Evolutionary conservation across 2,329 filamentous ascomycete species (phyloP).

Genomic region (Pseudogymnoascus sp.): DNA sequence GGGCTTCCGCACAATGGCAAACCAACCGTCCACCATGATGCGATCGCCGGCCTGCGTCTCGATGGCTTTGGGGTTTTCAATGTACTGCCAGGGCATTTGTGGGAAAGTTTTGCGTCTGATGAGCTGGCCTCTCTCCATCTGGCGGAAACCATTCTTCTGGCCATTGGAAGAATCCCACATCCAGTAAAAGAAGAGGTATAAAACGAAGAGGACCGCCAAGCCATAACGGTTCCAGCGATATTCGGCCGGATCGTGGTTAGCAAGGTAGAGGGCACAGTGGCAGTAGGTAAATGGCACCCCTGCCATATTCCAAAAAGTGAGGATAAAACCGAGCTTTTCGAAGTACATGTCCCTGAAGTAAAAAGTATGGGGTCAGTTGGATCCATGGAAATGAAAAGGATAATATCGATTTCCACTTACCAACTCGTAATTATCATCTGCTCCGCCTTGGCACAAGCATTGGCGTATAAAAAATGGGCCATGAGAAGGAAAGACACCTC

Average conservation of each 20-base stretch:
- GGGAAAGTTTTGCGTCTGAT: conserved; percentile 74
- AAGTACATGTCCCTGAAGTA: conserved; percentile 69
- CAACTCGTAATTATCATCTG: conserved; percentile 85
- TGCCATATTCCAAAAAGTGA: conserved; percentile 95
- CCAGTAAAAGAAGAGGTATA: conserved; percentile 82
- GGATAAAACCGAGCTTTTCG: conserved; percentile 96
- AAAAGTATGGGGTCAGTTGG: no score
- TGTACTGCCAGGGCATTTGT: conserved; percentile 78
- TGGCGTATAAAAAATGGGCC: conserved; percentile 87
- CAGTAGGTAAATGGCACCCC: conserved; percentile 88
- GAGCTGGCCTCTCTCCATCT: conserved; percentile 64
- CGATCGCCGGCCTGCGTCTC: conserved; percentile 57
- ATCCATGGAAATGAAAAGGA: no score
- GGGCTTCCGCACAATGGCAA: conserved; percentile 68
- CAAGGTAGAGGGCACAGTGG: conserved; percentile 85
- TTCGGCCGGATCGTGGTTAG: conserved; percentile 68
- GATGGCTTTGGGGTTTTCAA: conserved; percentile 75
- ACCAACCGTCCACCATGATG: conserved; percentile 81
- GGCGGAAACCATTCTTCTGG: conserved; percentile 89
- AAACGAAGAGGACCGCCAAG: conserved; percentile 55
- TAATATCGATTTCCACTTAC: conserved; percentile 22
- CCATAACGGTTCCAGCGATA: conserved; percentile 70
- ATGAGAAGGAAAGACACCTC: conserved; percentile 78
- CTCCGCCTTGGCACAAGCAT: conserved; percentile 86
- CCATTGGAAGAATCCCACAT: conserved; percentile 88